Percentiles rank a stretch among this genome's conserved stretches.
Evolutionary conservation across 495 filamentous ascomycete species (phyloP).

Genomic region (Neurospora sp.): DNA sequence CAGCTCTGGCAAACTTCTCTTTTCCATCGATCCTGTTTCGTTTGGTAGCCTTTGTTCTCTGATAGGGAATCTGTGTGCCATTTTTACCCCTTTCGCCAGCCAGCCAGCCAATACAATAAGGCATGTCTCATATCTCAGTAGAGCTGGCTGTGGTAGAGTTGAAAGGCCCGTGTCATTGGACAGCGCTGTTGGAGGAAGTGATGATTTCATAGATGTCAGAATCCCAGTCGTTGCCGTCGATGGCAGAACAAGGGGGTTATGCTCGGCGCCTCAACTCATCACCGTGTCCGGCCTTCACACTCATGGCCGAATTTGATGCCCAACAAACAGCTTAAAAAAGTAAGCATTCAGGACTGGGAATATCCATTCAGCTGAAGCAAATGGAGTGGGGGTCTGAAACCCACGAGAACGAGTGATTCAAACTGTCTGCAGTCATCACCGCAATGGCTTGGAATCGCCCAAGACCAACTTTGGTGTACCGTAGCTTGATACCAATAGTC

Average conservation of each 20-base stretch:
- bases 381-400: background rate
- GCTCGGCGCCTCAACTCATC: background rate
- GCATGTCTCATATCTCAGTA: background rate
- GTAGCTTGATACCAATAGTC: background rate
- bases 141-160: background rate
- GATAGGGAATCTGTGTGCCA: background rate
- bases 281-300: background rate
- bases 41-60: background rate
- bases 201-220: background rate
- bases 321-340: background rate
- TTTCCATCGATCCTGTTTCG: background rate
- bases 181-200: background rate
- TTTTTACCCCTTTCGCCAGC: background rate
- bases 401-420: too few species aligned
- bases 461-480: background rate
- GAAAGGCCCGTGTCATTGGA: background rate
- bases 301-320: background rate
- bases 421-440: background rate
- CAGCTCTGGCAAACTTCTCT: background rate
- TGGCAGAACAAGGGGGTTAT: background rate
- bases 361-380: background rate
- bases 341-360: background rate
- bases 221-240: background rate
- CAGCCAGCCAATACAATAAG: background rate
- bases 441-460: background rate